Conservation (phyloP, 2,329 filamentous ascomycete genomes). For the Venturia effusa region DNA sequence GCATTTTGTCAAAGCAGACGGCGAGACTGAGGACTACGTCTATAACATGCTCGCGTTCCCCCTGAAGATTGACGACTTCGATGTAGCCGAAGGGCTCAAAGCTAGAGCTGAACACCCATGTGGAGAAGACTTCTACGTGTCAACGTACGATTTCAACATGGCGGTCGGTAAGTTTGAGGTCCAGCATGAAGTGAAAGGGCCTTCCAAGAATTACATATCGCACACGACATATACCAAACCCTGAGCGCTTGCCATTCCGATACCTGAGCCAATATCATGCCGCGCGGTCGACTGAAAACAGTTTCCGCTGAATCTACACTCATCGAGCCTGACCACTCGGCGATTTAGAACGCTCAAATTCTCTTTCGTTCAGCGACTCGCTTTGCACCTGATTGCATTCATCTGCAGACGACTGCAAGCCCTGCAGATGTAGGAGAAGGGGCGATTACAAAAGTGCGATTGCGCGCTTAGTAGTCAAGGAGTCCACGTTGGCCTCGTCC, state of each 20-base stretch:
- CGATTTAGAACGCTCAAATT: not conserved
- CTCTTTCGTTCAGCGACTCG: not conserved
- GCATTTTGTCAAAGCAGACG: slow-evolving; percentile 10
- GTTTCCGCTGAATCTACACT: not conserved
- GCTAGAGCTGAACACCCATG: slow-evolving; percentile 8
- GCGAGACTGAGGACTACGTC: slow-evolving; percentile 6
- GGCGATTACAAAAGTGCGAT: not conserved
- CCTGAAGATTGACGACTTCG: not conserved
- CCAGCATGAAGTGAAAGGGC: slow-evolving; percentile 28
- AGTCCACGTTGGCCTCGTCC: not conserved
- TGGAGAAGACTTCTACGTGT: slow-evolving; percentile 9
- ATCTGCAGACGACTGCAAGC: not conserved
- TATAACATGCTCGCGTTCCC: slow-evolving; percentile 4
- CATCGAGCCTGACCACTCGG: too few species aligned
- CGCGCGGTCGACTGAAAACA: too few species aligned
- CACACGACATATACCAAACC: not conserved
- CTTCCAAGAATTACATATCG: slow-evolving; percentile 28
- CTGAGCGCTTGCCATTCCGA: not conserved
- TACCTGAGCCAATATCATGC: not conserved
- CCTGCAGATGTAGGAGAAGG: not conserved
- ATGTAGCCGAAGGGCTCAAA: not conserved
- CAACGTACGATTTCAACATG: slow-evolving; percentile 6
- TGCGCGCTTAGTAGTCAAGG: not conserved
- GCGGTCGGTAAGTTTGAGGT: slow-evolving; percentile 24
- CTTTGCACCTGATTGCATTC: not conserved